Conservation (phyloP, 192 early-diverging fungal species). For the Coemansia asiatica region DNA sequence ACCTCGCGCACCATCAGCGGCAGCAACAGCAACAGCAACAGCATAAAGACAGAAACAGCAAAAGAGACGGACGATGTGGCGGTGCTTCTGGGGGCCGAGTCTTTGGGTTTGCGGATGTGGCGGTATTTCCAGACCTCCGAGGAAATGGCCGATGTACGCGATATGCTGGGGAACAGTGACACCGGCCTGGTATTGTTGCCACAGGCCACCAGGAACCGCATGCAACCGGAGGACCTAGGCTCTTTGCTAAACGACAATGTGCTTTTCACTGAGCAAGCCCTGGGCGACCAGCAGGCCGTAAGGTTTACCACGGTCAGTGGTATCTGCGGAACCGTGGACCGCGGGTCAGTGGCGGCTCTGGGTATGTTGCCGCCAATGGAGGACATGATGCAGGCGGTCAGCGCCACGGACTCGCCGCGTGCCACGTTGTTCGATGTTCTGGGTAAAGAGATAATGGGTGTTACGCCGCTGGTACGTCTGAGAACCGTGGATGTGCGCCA, state of each 20-base stretch:
- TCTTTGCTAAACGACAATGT: slow-evolving; percentile 43
- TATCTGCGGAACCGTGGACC: slow-evolving; percentile 39
- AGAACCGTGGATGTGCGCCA: slow-evolving; percentile 8
- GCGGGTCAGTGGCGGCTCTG: slow-evolving; percentile 30
- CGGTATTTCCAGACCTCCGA: slow-evolving; percentile 32
- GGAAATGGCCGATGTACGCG: slow-evolving; percentile 34
- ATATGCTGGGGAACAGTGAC: slow-evolving; percentile 36
- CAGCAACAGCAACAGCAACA: background rate
- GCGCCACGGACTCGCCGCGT: slow-evolving; percentile 31
- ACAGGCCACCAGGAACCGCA: slow-evolving; percentile 3
- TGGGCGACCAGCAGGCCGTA: background rate
- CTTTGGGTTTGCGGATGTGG: slow-evolving; percentile 45
- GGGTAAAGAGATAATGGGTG: slow-evolving; percentile 13
- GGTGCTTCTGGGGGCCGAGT: slow-evolving; percentile 26
- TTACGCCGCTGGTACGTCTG: slow-evolving; percentile 27
- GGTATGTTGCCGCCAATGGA: slow-evolving; percentile 52
- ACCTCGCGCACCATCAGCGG: slow-evolving; percentile 8
- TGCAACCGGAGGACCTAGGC: slow-evolving; percentile 16
- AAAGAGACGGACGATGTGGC: background rate
- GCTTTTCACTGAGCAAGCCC: slow-evolving; percentile 24
- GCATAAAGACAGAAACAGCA: background rate
- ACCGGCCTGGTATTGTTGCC: slow-evolving; percentile 29
- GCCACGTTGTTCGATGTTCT: slow-evolving; percentile 48
- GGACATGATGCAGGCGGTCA: slow-evolving; percentile 34
- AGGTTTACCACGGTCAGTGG: slow-evolving; percentile 47